Evolutionary conservation across 176 grass and related monocot genomes (phyloP), one percentile per base, ranked within the genome.

Genomic region (Aechmea fasciata): DNA sequence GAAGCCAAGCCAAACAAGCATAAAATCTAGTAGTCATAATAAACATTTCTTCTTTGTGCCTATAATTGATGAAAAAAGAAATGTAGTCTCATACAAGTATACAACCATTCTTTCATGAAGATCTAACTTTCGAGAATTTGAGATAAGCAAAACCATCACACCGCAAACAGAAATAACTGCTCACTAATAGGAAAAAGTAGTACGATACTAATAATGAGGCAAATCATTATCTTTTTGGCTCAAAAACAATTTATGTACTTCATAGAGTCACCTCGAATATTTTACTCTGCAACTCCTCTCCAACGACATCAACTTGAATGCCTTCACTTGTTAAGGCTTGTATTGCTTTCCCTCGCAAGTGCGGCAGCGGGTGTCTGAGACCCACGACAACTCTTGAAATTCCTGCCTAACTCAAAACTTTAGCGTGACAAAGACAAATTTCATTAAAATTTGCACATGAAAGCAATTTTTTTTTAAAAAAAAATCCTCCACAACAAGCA

Each of bases 281-380:
- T 83, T 86, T 86, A 73, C 77, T 89, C 28, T 84, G 81, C 26
- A 96, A 74, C 78, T 92, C 81, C 22, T 96, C 92, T n/a, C 85
- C 88, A 19, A 96, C 65, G 77, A 96, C 68, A 81, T 96, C 85
- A 81, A 92, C 88, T 69, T 81, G 81, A 83, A 92, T 79, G 22
- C 88, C 88, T 85, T 89, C 78, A n/a, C 76, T 92, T 89, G 81
- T 84, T 55, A 96, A 57, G 62, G 76, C 78, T 72, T 89, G 83
- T 59, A 92, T 92, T 13, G 88, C 85, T 69, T 96, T 96, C 14
- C 88, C 92, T 78, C 88, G 71, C 78, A 96, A 67, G 71, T 96
- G 92, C 59, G 80, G 73, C 64, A 96, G 77, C 29, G 92, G 88
- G 66, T 96, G 83, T 67, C 88, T 85, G 64, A 96, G 81, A 65